Evolutionary conservation across 179 eudicot genomes (phyloP).

Genomic region (Vitellaria paradoxa): DNA sequence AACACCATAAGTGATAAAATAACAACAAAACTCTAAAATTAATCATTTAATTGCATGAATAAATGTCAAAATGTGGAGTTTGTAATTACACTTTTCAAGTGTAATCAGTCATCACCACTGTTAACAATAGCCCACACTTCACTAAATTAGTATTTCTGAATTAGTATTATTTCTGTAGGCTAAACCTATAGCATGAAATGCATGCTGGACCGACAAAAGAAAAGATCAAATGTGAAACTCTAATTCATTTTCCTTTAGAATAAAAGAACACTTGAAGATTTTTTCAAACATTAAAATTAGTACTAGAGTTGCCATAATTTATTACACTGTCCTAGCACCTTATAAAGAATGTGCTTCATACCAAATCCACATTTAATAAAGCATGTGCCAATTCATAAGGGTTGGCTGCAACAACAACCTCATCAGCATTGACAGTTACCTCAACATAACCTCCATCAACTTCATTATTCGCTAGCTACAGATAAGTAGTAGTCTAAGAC

Average conservation of each 20-base stretch:
- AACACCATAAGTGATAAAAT: too few species aligned
- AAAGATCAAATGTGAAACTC: background rate
- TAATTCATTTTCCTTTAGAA: background rate
- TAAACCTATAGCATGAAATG: background rate
- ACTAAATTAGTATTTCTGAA: too few species aligned
- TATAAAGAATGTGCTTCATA: conserved; percentile 56
- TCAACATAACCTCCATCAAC: conserved; percentile 68
- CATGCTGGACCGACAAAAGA: background rate
- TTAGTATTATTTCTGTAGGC: background rate
- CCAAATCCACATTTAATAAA: conserved; percentile 66
- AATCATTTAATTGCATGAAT: too few species aligned
- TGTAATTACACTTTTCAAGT: too few species aligned
- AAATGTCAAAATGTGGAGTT: too few species aligned
- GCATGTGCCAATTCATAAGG: conserved; percentile 83
- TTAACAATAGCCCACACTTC: background rate
- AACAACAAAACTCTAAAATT: too few species aligned
- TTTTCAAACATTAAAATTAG: conserved; percentile 77
- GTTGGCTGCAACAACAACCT: conserved; percentile 79
- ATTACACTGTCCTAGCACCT: conserved; percentile 80
- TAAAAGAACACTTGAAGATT: conserved; percentile 43
- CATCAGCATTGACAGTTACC: conserved; percentile 57
- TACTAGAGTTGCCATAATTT: conserved; percentile 47
- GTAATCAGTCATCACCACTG: too few species aligned
- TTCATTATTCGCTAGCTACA: conserved; percentile 67
- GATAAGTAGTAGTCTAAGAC: background rate